phyloP scores from a whole-genome alignment of 2,329 filamentous ascomycete genomes.

The Verticillium klebahnii region DNA sequence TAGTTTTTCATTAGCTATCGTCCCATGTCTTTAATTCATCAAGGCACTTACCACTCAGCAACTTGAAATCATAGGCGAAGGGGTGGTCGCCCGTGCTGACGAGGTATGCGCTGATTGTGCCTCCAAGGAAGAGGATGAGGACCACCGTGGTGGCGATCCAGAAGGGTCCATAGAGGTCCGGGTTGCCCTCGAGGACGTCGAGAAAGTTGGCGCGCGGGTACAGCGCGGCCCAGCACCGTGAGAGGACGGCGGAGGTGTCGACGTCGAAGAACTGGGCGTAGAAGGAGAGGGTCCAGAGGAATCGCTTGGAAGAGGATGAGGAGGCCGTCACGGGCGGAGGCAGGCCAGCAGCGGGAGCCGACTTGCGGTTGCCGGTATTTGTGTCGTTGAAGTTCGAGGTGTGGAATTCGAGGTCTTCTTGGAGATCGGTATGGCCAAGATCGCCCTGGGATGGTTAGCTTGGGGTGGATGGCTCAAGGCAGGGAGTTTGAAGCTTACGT shows the following conservation, averaged over 20 bases:
- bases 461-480: background rate
- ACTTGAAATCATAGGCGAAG: slow-evolving; percentile 86
- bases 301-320: slow-evolving; percentile 60
- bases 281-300: slow-evolving; percentile 88
- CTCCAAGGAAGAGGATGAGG: slow-evolving; percentile 89
- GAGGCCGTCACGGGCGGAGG: slow-evolving; percentile 53
- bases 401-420: slow-evolving; percentile 99
- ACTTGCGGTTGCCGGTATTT: slow-evolving; percentile 43
- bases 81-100: slow-evolving; percentile 61
- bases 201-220: slow-evolving; percentile 93
- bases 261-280: slow-evolving; percentile 99
- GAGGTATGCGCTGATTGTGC: slow-evolving; percentile 90
- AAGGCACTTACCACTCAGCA: slow-evolving; percentile 66
- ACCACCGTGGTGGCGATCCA: slow-evolving; percentile 99
- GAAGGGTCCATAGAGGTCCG: slow-evolving; percentile 93
- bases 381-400: slow-evolving; percentile 75
- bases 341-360: slow-evolving; percentile 42
- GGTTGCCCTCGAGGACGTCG: slow-evolving; percentile 93
- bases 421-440: slow-evolving; percentile 94
- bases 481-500: slow-evolving; percentile 51
- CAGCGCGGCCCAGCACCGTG: slow-evolving; percentile 82
- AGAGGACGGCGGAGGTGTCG: slow-evolving; percentile 83
- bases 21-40: background rate
- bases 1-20: slow-evolving; percentile 2
- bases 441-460: slow-evolving; percentile 63